These are phyloP conservation scores for Rhodotorula sp. DNA, from an alignment of 1,284 basidiomycete genomes.

Conservation along the genomic window DNA sequence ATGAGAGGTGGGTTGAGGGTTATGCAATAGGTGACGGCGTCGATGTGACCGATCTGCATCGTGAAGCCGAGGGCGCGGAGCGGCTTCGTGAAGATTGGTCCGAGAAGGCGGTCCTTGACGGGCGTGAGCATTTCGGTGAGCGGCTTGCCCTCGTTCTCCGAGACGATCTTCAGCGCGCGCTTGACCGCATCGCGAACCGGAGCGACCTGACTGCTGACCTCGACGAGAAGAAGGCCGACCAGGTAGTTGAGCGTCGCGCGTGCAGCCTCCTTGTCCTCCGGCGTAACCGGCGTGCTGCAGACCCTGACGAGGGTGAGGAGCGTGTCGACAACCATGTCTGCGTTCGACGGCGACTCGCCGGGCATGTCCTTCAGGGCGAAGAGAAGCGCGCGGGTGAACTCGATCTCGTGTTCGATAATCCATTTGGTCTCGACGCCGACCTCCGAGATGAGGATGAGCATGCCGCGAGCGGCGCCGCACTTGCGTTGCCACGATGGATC, in stretches of 20 bases:
- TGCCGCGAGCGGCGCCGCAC: slow-evolving; percentile 79
- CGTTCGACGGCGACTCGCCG: slow-evolving; percentile 78
- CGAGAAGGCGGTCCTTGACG: slow-evolving; percentile 82
- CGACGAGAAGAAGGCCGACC: slow-evolving; percentile 82
- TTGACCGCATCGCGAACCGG: slow-evolving; percentile 84
- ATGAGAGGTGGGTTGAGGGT: slow-evolving; percentile 51
- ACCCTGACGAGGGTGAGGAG: slow-evolving; percentile 73
- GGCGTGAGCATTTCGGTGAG: slow-evolving; percentile 77
- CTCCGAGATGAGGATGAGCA: slow-evolving; percentile 71
- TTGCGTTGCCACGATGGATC: slow-evolving; percentile 86
- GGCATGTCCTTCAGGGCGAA: slow-evolving; percentile 97
- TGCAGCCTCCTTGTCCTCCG: slow-evolving; percentile 43
- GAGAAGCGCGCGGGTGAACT: slow-evolving; percentile 85
- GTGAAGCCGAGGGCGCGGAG: slow-evolving; percentile 92
- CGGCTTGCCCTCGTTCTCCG: slow-evolving; percentile 69
- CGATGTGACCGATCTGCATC: slow-evolving; percentile 97
- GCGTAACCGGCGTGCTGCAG: slow-evolving; percentile 56
- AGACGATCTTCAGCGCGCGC: slow-evolving; percentile 75
- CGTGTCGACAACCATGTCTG: slow-evolving; percentile 75
- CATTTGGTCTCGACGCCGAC: slow-evolving; percentile 68
- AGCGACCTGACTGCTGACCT: slow-evolving; percentile 82
- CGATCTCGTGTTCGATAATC: slow-evolving; percentile 84
- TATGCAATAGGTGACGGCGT: slow-evolving; percentile 86
- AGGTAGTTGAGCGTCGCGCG: slow-evolving; percentile 55
- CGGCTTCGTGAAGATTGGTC: slow-evolving; percentile 92